A percentile compares a stretch with the other conserved stretches of the same genome.
These are phyloP conservation scores for Cicer judaicum DNA, from an alignment of 306 rosid genomes.

Conservation along the genomic window DNA sequence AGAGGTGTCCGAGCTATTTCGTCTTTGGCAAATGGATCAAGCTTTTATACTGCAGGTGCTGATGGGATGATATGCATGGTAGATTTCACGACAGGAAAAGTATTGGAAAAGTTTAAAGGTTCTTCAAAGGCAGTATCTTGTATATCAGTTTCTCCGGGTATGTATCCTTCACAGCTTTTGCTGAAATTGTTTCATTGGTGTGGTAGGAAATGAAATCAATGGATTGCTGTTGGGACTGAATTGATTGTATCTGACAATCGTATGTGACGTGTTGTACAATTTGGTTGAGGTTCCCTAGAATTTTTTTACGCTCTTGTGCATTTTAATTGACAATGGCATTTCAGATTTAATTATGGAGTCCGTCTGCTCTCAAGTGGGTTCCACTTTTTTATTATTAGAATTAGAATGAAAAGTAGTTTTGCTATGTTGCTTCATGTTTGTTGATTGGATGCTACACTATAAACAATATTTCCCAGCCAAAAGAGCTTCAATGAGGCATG, in stretches of 20 bases:
- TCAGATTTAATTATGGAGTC: slow-evolving; percentile 4
- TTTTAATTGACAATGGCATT: slow-evolving; percentile 10
- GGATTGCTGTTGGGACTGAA: slow-evolving; percentile 22
- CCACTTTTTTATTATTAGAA: slow-evolving; percentile 1
- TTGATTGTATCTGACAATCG: slow-evolving; percentile 15
- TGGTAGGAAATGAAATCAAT: slow-evolving; percentile 32
- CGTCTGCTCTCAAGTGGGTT: slow-evolving; percentile 5
- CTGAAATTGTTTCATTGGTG: background rate
- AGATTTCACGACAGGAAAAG: slow-evolving; percentile 73
- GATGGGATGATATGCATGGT: slow-evolving; percentile 85
- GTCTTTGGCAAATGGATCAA: slow-evolving; percentile 59
- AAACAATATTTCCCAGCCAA: slow-evolving; percentile 15
- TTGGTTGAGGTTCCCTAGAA: slow-evolving; percentile 13
- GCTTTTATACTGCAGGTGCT: slow-evolving; percentile 74
- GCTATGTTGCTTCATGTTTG: slow-evolving; percentile 17
- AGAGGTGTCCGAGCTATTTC: slow-evolving; percentile 88
- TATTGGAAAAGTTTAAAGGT: slow-evolving; percentile 79
- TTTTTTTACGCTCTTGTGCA: slow-evolving; percentile 20
- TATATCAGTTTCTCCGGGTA: slow-evolving; percentile 81
- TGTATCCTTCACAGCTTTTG: slow-evolving; percentile 33
- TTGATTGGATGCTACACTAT: slow-evolving; percentile 27
- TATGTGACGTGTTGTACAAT: background rate
- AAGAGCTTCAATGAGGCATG: slow-evolving; percentile 39
- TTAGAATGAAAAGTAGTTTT: slow-evolving; percentile 23
- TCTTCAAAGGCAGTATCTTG: slow-evolving; percentile 83